Evolutionary conservation across 179 eudicot species (phyloP).

Genomic region (Kewa caespitosa): DNA sequence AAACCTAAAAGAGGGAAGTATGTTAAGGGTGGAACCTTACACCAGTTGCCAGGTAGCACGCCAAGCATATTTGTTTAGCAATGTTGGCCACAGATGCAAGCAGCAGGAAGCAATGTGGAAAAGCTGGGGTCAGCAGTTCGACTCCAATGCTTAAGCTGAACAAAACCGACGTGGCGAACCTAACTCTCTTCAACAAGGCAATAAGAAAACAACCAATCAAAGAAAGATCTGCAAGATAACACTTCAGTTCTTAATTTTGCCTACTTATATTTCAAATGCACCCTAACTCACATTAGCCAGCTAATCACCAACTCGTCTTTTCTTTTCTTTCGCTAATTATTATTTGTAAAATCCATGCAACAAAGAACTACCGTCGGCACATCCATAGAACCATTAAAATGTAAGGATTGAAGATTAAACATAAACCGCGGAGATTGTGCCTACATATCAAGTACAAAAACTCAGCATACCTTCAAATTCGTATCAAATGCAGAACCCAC

Average conservation of each 20-base stretch:
- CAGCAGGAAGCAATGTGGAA: slow-evolving; percentile 84
- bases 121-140: slow-evolving; percentile 87
- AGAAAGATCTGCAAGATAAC: slow-evolving; percentile 8
- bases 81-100: slow-evolving; percentile 90
- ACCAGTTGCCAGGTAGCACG: slow-evolving; percentile 90
- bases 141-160: slow-evolving; percentile 96
- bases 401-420: not conserved
- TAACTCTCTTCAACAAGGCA: slow-evolving; percentile 61
- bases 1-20: slow-evolving; percentile 8
- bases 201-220: slow-evolving; percentile 1
- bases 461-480: slow-evolving; percentile 72
- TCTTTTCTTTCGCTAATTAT: too few relatives aligned
- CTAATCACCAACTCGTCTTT: not conserved
- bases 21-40: slow-evolving; percentile 49
- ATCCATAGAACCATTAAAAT: not conserved
- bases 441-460: not conserved
- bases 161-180: slow-evolving; percentile 79
- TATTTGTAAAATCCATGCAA: too few relatives aligned
- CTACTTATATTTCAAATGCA: not conserved
- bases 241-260: not conserved
- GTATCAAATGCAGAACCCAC: slow-evolving; percentile 95
- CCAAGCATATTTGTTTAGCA: slow-evolving; percentile 91
- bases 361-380: not conserved
- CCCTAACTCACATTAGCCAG: not conserved
- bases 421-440: not conserved